phyloP scores from a whole-genome alignment of 805 yeast species.

The Suhomyces prunicola region DNA sequence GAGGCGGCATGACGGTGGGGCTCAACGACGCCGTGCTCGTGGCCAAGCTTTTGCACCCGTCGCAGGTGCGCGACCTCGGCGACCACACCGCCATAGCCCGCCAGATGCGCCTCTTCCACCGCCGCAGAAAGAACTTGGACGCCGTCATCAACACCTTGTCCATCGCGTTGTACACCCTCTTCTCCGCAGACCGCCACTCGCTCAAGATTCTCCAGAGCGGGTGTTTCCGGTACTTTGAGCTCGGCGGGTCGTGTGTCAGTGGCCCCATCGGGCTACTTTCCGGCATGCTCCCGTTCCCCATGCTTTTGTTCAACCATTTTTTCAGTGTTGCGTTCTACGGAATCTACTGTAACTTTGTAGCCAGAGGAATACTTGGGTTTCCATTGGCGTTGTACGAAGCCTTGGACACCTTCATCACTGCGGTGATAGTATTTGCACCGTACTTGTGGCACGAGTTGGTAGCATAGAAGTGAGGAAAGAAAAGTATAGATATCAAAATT shows the following conservation, averaged over 20 bases:
- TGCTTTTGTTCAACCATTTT: slow-evolving; percentile 76
- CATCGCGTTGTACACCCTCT: slow-evolving; percentile 82
- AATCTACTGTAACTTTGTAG: slow-evolving; percentile 62
- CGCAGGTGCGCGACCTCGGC: slow-evolving; percentile 49
- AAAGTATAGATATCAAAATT: too few relatives aligned
- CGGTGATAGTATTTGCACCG: slow-evolving; percentile 77
- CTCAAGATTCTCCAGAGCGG: slow-evolving; percentile 76
- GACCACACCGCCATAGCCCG: slow-evolving; percentile 57
- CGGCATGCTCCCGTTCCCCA: slow-evolving; percentile 77
- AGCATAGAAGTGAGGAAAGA: too few relatives aligned
- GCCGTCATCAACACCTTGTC: slow-evolving; percentile 87
- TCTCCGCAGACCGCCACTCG: slow-evolving; percentile 76
- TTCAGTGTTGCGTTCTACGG: slow-evolving; percentile 87
- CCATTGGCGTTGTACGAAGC: slow-evolving; percentile 73
- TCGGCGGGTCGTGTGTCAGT: slow-evolving; percentile 76
- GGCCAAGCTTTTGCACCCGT: slow-evolving; percentile 58
- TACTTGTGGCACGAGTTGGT: slow-evolving; percentile 55
- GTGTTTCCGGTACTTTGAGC: slow-evolving; percentile 79
- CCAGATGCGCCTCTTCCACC: slow-evolving; percentile 65
- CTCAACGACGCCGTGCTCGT: slow-evolving; percentile 76
- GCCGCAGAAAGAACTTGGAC: slow-evolving; percentile 72
- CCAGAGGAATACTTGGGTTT: slow-evolving; percentile 61
- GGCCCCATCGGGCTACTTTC: slow-evolving; percentile 82
- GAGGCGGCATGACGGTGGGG: slow-evolving; percentile 99
- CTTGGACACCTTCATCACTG: slow-evolving; percentile 65